Evolutionary conservation across 2,329 filamentous ascomycete genomes (phyloP).

Genomic region (Paecilomyces formosus): DNA sequence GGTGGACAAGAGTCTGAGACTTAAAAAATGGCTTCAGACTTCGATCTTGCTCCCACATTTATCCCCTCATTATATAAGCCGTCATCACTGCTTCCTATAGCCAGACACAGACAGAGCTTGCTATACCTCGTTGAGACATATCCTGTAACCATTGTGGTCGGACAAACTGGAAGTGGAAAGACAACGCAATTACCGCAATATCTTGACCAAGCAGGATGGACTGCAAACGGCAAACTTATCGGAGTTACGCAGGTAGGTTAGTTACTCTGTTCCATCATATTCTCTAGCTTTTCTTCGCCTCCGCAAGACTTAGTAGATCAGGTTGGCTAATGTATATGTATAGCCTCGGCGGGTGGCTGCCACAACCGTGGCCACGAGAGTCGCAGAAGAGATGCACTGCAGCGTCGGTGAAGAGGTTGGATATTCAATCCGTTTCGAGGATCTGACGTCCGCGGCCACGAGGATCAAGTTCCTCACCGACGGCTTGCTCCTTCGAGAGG

Average conservation of each 20-base stretch:
- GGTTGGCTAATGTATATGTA: conserved; percentile 3
- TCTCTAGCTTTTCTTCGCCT: conserved; percentile 4
- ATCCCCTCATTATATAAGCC: conserved; percentile 86
- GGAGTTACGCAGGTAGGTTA: conserved; percentile 77
- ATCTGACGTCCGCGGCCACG: conserved; percentile 77
- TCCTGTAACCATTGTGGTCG: conserved; percentile 80
- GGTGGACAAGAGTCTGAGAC: background rate
- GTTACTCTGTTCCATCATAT: conserved; percentile 5
- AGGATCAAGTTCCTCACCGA: conserved; percentile 94
- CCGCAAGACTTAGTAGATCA: background rate
- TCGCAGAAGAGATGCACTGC: conserved; percentile 82
- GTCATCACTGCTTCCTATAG: conserved; percentile 73
- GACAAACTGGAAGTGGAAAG: conserved; percentile 91
- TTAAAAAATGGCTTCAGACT: conserved; percentile 34
- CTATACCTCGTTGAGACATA: conserved; percentile 80
- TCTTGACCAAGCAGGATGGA: conserved; percentile 83
- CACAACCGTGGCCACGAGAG: conserved; percentile 78
- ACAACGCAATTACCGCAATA: conserved; percentile 94
- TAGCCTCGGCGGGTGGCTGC: conserved; percentile 85
- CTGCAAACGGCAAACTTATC: conserved; percentile 70
- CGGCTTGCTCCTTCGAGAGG: conserved; percentile 82
- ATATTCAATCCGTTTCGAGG: conserved; percentile 87
- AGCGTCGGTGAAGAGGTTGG: conserved; percentile 85
- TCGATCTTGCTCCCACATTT: conserved; percentile 40
- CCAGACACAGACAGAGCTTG: conserved; percentile 69